Base-by-base conservation (phyloP, 305 asterid species). In the Nicotiana rustica region DNA sequence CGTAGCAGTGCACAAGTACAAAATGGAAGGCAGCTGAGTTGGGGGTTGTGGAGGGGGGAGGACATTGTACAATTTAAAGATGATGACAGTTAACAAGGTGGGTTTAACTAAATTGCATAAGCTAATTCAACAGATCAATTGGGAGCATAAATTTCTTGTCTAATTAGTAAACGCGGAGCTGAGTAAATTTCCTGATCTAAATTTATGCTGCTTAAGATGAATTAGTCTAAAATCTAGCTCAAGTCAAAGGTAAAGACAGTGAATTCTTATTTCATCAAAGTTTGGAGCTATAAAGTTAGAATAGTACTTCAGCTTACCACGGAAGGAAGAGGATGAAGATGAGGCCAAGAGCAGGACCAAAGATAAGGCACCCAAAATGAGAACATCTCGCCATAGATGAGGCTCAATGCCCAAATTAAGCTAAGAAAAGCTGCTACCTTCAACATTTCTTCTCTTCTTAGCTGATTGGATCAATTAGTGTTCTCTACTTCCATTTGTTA, bases 291-390 rank as follows among this genome's bases (percentile, higher is more conserved):
- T 9, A 44, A 44, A 44, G 52, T 44, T 8, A 44, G 52, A 44
- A 44, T 44, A 44, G 52, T 44, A 44, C 52, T 44, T 44, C 12
- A 3, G 13, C 52, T 83, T 79, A 80, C 49, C 91, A 59, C 64
- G 10, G 88, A 87, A n/a, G 90, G 57, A 18, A 84, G 81, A 82
- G 35, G 88, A 80, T 83, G 93, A 8, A 83, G 94, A 82, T 90
- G 98, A 81, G 98, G 97, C 99, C 98, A 96, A 80, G 98, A 91
- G 86, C 99, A 96, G n/a, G 92, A 80, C 92, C 86, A 90, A 6
- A 85, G 77, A 59, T 92, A 89, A 67, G 99, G 98, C 73, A 90
- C 80, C 94, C 95, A 88, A 89, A 90, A 96, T 3, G 98, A 89
- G 75, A 95, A 88, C 98, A 97, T 93, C 90, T 96, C 99, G 25